Evolutionary conservation across 2,329 filamentous ascomycete species (phyloP).

Genomic region (Tolypocladium tropicale): DNA sequence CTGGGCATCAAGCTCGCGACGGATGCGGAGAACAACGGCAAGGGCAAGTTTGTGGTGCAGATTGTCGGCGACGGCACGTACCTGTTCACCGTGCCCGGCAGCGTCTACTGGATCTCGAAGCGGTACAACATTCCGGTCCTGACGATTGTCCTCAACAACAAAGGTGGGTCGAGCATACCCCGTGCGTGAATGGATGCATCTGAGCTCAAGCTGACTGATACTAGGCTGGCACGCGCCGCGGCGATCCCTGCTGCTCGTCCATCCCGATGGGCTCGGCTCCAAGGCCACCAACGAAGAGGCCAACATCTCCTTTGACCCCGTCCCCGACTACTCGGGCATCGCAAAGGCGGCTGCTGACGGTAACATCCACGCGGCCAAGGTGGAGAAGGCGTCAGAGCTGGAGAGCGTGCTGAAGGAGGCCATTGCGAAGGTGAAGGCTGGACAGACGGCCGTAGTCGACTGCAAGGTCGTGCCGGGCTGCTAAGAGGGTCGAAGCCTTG

Average conservation of each 20-base stretch:
- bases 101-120: constrained; percentile 45
- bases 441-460: constrained; percentile 43
- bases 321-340: constrained; percentile 49
- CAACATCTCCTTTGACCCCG: constrained; percentile 49
- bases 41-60: constrained; percentile 41
- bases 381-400: constrained; percentile 35
- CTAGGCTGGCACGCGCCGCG: constrained; percentile 50
- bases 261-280: constrained; percentile 45
- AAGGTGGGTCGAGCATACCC: constrained; percentile 23
- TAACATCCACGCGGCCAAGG: constrained; percentile 37
- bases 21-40: constrained; percentile 29
- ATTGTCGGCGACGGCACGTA: constrained; percentile 49
- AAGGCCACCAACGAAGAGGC: constrained; percentile 50
- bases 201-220: constrained; percentile 5
- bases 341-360: constrained; percentile 49
- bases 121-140: constrained; percentile 44
- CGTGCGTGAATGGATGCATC: not conserved
- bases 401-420: constrained; percentile 37
- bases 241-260: constrained; percentile 44
- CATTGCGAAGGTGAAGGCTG: constrained; percentile 38
- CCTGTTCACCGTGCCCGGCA: constrained; percentile 43
- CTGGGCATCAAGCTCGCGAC: constrained; percentile 67
- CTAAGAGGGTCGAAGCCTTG: constrained; percentile 9
- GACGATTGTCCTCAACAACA: constrained; percentile 47
- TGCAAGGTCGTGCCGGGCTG: constrained; percentile 37